These are phyloP conservation scores for Chenopodium berlandieri DNA, from an alignment of 148 eudicot genomes.

Conservation along the genomic window DNA sequence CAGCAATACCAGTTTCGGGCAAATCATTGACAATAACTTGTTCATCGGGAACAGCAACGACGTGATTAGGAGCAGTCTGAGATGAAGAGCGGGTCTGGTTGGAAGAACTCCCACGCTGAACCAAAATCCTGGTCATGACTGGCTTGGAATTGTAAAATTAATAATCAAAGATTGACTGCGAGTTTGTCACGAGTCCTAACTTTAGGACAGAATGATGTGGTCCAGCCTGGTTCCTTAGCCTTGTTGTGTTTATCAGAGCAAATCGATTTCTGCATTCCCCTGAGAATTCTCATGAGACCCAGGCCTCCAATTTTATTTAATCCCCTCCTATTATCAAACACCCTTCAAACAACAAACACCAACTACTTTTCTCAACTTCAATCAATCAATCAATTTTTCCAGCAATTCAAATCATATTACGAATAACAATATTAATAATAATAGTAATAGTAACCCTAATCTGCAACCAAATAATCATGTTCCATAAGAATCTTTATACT, in stretches of 20 bases:
- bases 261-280: slow-evolving; percentile 98
- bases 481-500: background rate
- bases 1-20: slow-evolving; percentile 29
- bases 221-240: slow-evolving; percentile 51
- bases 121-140: slow-evolving; percentile 82
- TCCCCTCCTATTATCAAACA: background rate
- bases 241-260: slow-evolving; percentile 37
- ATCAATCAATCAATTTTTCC: background rate
- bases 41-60: slow-evolving; percentile 49
- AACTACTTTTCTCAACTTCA: too few species aligned
- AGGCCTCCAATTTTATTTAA: slow-evolving; percentile 34
- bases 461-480: slow-evolving; percentile 29
- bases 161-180: slow-evolving; percentile 23
- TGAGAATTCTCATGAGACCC: slow-evolving; percentile 95
- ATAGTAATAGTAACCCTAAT: slow-evolving; percentile 21
- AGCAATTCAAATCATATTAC: background rate
- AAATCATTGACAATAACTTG: slow-evolving; percentile 40
- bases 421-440: too few species aligned
- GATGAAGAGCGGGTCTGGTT: slow-evolving; percentile 48
- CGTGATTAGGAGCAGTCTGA: slow-evolving; percentile 34
- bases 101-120: slow-evolving; percentile 71
- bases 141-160: background rate
- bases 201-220: slow-evolving; percentile 61
- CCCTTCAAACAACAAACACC: background rate
- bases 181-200: slow-evolving; percentile 82